phyloP scores from a whole-genome alignment of 352 stramenopile species.

The Thraustotheca clavata region DNA sequence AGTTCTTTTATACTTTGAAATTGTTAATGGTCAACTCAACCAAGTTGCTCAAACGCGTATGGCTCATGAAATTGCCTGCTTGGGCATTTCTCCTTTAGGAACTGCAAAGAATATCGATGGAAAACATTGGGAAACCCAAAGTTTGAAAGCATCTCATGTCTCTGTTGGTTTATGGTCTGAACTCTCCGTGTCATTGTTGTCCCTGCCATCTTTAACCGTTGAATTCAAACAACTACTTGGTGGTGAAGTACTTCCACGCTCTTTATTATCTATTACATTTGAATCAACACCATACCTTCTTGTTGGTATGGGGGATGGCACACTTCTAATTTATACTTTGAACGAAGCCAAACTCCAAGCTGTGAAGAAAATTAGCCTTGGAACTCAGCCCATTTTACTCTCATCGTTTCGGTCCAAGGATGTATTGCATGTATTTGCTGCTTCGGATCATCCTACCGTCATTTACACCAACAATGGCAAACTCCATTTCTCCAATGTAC shows the following conservation, averaged over 20 bases:
- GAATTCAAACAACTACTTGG: conserved; percentile 59
- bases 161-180: conserved; percentile 90
- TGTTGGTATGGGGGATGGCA: conserved; percentile 95
- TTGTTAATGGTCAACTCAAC: conserved; percentile 35
- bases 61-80: conserved; percentile 92
- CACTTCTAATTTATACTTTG: conserved; percentile 90
- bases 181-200: conserved; percentile 84
- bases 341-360: conserved; percentile 36
- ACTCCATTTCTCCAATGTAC: conserved; percentile 95
- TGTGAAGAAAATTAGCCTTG: conserved; percentile 93
- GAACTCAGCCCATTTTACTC: conserved; percentile 92
- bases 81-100: conserved; percentile 77
- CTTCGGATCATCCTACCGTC: conserved; percentile 95
- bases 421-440: conserved; percentile 93
- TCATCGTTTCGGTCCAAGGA: conserved; percentile 89
- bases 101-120: conserved; percentile 12
- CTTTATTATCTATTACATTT: conserved; percentile 82
- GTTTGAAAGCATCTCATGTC: conserved; percentile 50
- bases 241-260: conserved; percentile 79
- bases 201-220: conserved; percentile 67
- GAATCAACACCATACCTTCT: conserved; percentile 88
- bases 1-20: conserved; percentile 84
- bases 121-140: conserved; percentile 50
- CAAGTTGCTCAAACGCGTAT: conserved; percentile 66
- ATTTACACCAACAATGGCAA: conserved; percentile 96